Base-by-base conservation (phyloP, 1,139 yeast genomes). In the Blastobotrys indianensis region DNA sequence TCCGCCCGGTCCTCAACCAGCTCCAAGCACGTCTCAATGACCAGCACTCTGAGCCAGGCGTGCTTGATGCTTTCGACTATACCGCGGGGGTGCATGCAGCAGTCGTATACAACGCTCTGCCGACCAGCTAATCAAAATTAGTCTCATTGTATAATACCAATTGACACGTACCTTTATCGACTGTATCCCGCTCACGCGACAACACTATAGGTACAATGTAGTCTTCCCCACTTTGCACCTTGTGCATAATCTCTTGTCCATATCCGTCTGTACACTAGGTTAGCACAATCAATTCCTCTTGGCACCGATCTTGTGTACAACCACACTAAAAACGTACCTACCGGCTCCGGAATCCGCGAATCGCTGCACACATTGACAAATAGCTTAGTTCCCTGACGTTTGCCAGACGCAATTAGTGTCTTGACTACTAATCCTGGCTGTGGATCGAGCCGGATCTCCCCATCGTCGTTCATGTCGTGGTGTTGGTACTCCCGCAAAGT, bases 191-290 rank as follows among this genome's bases (percentile, higher is more conserved):
- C 46, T 75, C 75, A 0, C 71, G 67, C 0, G 90, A 79, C 0
- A 85, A 77, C 0, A 84, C 74, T 8, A 87, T 77, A 1, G 96
- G 96, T 2, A 87, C 82, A 51, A 84, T 90, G 95, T 95, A 87
- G 57, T 80, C 73, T 55, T 82, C 81, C 36, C 79, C 79, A 62
- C 81, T 77, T 25, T 85, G 82, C 46, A 79, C 63, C 1, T 85
- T 80, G 55, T 80, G 80, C 5, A 85, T 79, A 2, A 70, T 64
- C 30, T 68, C 72, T 2, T 90, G 28, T 66, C 76, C 40, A 12
- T 37, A 37, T n/a, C 39, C 39, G 7, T 20, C 25, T 20, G 7
- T 20, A 20, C 7, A 7, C 7, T 20, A 16, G 25, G 4, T 20
- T 20, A 4, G 25, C 7, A n/a, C 43, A 32, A 25, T 40, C 43